These are phyloP conservation scores for Morella rubra DNA, from an alignment of 306 rosid genomes.

Conservation along the genomic window DNA sequence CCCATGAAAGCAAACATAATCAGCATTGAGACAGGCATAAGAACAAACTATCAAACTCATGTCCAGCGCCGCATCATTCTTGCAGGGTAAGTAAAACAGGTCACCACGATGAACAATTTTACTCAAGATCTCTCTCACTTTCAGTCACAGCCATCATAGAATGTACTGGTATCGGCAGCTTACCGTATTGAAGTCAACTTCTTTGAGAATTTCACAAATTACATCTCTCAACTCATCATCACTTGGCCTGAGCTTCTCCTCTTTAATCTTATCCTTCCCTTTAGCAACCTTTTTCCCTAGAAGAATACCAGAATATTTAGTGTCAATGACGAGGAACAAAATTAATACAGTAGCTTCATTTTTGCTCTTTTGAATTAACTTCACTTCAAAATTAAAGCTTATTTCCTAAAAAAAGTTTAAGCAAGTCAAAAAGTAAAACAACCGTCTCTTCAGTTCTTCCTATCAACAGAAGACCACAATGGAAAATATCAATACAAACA, in stretches of 20 bases:
- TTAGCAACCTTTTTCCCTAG: constrained; percentile 56
- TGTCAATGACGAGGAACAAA: background rate
- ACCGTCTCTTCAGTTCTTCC: background rate
- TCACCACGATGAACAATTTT: background rate
- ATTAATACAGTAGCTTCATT: background rate
- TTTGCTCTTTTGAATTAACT: background rate
- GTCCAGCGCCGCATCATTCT: constrained; percentile 8
- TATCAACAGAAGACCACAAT: background rate
- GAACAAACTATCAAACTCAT: background rate
- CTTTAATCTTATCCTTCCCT: constrained; percentile 71
- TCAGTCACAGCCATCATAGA: background rate
- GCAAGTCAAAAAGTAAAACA: constrained; percentile 10
- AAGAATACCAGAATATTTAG: constrained; percentile 6
- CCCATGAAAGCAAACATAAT: background rate
- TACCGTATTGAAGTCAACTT: constrained; percentile 97
- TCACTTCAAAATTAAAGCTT: background rate
- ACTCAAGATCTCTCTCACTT: background rate
- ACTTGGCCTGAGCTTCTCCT: constrained; percentile 53
- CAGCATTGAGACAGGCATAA: background rate
- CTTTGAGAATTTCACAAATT: constrained; percentile 87
- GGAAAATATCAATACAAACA: background rate
- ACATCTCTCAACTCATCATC: constrained; percentile 78
- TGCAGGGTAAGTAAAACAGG: background rate
- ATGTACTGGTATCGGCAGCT: constrained; percentile 18
- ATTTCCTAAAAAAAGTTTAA: background rate